A percentile compares a stretch with the other conserved stretches of the same genome.
These are phyloP conservation scores for Carex parvula DNA, from an alignment of 176 grass and related monocot genomes.

Conservation along the genomic window DNA sequence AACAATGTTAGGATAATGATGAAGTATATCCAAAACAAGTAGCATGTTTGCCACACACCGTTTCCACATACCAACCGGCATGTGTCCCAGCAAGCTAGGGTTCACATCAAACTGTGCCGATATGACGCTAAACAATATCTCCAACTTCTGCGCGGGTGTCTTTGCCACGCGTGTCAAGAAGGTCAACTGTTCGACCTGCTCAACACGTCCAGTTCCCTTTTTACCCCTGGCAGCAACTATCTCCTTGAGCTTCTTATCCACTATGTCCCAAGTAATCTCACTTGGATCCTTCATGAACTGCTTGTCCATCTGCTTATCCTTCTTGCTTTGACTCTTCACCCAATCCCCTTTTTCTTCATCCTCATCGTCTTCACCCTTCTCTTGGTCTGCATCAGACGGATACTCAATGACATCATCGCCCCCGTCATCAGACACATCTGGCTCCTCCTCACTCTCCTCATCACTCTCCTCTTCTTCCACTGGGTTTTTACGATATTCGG, in stretches of 20 bases:
- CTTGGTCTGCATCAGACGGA: conserved; percentile 45
- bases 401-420: conserved; percentile 47
- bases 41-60: conserved; percentile 89
- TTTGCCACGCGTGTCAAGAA: conserved; percentile 88
- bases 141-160: conserved; percentile 94
- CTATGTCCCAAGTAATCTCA: conserved; percentile 91
- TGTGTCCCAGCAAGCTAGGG: conserved; percentile 91
- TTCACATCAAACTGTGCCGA: conserved; percentile 98
- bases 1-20: conserved; percentile 82
- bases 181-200: conserved; percentile 90
- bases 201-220: conserved; percentile 83
- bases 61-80: conserved; percentile 90
- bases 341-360: conserved; percentile 36
- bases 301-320: conserved; percentile 79
- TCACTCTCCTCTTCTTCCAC: conserved; percentile 55
- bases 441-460: conserved; percentile 40
- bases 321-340: conserved; percentile 44
- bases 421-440: conserved; percentile 35
- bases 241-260: conserved; percentile 91
- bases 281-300: conserved; percentile 89
- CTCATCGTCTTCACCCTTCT: conserved; percentile 38
- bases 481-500: conserved; percentile 55
- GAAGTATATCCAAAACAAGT: conserved; percentile 85
- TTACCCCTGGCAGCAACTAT: conserved; percentile 85
- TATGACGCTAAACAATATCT: conserved; percentile 83